Evolutionary conservation across 116 monocot species (phyloP).

Genomic region (Zostera marina): DNA sequence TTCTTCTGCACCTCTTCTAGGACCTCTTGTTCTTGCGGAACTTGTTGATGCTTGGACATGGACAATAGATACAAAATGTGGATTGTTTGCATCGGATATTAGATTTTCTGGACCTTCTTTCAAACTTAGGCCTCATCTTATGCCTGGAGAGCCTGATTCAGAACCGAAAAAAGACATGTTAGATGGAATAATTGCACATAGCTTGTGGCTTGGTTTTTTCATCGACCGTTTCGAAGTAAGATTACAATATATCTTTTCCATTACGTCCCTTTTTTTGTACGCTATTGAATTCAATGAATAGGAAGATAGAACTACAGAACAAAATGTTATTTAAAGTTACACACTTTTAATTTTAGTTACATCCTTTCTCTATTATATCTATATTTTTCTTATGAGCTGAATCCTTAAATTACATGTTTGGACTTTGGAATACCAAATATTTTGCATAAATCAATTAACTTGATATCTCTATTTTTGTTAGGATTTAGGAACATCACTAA

Average conservation of each 20-base stretch:
- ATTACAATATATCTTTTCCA: background rate
- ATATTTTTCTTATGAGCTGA: background rate
- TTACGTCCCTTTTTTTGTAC: slow-evolving; percentile 1
- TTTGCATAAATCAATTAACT: background rate
- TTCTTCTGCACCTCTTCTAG: slow-evolving; percentile 77
- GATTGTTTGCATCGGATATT: slow-evolving; percentile 87
- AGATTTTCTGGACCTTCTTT: slow-evolving; percentile 82
- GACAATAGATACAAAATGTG: slow-evolving; percentile 98
- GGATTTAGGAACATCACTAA: background rate
- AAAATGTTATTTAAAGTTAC: background rate
- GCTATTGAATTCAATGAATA: background rate
- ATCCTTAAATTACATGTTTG: background rate
- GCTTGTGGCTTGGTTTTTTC: slow-evolving; percentile 96
- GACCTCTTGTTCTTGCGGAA: slow-evolving; percentile 85
- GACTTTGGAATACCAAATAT: background rate
- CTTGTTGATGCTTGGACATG: slow-evolving; percentile 99
- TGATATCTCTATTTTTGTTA: background rate
- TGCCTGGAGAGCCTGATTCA: slow-evolving; percentile 76
- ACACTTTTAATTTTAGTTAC: background rate
- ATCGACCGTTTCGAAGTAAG: slow-evolving; percentile 99
- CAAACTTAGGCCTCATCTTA: slow-evolving; percentile 87
- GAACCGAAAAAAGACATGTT: slow-evolving; percentile 65
- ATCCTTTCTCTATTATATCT: background rate
- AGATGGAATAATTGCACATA: slow-evolving; percentile 84
- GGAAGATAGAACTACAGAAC: background rate